These are phyloP conservation scores for Hymenoscyphus infarciens DNA, from an alignment of 2,329 filamentous ascomycete genomes.

Conservation along the genomic window DNA sequence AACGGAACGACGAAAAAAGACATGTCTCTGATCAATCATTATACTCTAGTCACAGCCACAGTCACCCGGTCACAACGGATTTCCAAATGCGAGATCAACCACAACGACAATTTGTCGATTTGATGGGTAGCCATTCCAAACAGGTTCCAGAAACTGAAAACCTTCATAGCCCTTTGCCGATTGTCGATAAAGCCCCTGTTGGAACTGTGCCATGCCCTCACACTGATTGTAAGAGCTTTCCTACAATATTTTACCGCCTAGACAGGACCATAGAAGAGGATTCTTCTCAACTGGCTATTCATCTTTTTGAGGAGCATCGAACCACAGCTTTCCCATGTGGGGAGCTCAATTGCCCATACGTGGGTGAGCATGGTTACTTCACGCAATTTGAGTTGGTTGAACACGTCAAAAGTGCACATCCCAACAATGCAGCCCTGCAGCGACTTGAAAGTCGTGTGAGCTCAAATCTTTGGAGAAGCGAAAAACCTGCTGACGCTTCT, in stretches of 20 bases:
- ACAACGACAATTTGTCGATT: neutral
- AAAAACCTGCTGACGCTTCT: constrained; percentile 6
- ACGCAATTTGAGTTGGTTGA: constrained; percentile 26
- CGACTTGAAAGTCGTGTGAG: constrained; percentile 28
- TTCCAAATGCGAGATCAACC: neutral
- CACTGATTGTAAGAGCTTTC: constrained; percentile 21
- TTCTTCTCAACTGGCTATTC: constrained; percentile 28
- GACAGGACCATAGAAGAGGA: constrained; percentile 25
- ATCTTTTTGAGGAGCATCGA: constrained; percentile 27
- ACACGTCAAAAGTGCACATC: constrained; percentile 28
- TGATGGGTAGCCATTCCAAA: neutral
- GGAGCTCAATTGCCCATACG: constrained; percentile 25
- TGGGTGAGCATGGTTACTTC: constrained; percentile 29
- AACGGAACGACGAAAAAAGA: neutral
- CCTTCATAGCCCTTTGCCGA: neutral
- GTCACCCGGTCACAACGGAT: neutral
- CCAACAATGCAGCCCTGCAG: constrained; percentile 20
- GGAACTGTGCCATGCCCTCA: constrained; percentile 27
- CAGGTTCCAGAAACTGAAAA: neutral
- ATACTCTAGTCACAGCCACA: constrained; percentile 2
- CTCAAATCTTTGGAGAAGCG: constrained; percentile 20
- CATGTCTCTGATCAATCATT: constrained; percentile 8
- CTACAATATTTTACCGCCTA: constrained; percentile 22
- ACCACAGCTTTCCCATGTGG: constrained; percentile 31
- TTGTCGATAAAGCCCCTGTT: neutral